Conservation (phyloP, 257 asterid genomes). For the Eustoma russellianum region DNA sequence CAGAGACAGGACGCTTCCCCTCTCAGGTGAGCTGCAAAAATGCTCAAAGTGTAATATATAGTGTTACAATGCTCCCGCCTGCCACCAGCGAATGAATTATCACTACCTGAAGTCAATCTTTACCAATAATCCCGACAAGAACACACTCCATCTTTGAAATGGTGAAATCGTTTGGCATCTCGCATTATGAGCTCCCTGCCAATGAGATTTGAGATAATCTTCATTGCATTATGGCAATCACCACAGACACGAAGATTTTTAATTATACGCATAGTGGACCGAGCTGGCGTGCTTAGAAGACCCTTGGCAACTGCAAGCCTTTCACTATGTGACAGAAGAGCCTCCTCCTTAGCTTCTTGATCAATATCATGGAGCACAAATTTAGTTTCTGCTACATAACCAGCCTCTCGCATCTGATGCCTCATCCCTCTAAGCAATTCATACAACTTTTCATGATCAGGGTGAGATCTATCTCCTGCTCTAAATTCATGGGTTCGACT, state of each 20-base stretch:
- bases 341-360: slow-evolving; percentile 76
- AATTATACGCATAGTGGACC: slow-evolving; percentile 49
- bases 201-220: slow-evolving; percentile 65
- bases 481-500: slow-evolving; percentile 61
- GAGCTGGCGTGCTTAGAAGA: slow-evolving; percentile 53
- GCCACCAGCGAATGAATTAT: slow-evolving; percentile 6
- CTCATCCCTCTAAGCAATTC: slow-evolving; percentile 49
- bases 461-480: slow-evolving; percentile 84
- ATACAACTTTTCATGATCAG: slow-evolving; percentile 51
- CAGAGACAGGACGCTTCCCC: no score
- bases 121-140: slow-evolving; percentile 85
- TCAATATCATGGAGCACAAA: slow-evolving; percentile 88
- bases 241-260: slow-evolving; percentile 74
- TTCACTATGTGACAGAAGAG: slow-evolving; percentile 82
- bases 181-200: slow-evolving; percentile 73
- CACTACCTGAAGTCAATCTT: slow-evolving; percentile 24
- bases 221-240: slow-evolving; percentile 78
- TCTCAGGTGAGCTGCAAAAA: no score
- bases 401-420: slow-evolving; percentile 72
- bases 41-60: no score
- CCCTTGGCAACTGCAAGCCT: slow-evolving; percentile 84
- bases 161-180: slow-evolving; percentile 80
- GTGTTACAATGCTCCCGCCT: no score
- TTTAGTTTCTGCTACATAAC: slow-evolving; percentile 62
- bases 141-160: slow-evolving; percentile 71